Conservation (phyloP, 129 eudicot species). For the Sambucus nigra region DNA sequence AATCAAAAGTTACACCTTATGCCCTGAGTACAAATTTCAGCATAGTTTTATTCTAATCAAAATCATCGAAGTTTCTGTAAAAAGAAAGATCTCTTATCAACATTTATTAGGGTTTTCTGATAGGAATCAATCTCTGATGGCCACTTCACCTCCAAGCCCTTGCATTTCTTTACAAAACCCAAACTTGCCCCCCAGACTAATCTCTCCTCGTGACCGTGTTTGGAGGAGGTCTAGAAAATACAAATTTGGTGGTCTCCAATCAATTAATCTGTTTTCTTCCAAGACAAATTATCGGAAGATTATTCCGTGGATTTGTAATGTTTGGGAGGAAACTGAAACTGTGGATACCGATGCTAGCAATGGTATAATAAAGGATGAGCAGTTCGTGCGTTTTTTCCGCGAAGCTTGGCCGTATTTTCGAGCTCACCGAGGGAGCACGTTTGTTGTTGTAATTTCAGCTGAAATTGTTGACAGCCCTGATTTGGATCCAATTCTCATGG, state of each 20-base stretch:
- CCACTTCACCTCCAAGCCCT: constrained; percentile 23
- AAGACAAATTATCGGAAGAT: constrained; percentile 3
- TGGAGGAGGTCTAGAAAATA: constrained; percentile 4
- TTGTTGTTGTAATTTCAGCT: constrained; percentile 71
- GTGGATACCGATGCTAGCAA: constrained; percentile 26
- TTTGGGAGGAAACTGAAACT: constrained; percentile 41
- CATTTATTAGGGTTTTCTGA: too few relatives aligned
- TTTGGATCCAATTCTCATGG: constrained; percentile 75
- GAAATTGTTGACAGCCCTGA: constrained; percentile 65
- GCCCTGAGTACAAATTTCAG: too few relatives aligned
- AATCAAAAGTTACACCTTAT: too few relatives aligned
- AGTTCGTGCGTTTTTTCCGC: constrained; percentile 66
- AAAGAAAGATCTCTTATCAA: too few relatives aligned
- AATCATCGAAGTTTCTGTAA: too few relatives aligned
- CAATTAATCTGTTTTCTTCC: constrained; percentile 10
- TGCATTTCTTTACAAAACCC: constrained; percentile 10
- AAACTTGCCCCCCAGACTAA: constrained; percentile 8
- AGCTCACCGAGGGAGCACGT: constrained; percentile 87
- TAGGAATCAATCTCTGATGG: too few relatives aligned
- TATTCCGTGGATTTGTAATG: constrained; percentile 24
- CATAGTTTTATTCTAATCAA: too few relatives aligned
- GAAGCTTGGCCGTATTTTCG: constrained; percentile 96
- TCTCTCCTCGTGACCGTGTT: neutral
- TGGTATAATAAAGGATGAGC: constrained; percentile 45
- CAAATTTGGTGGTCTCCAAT: neutral